Base-by-base conservation (phyloP, 768 basidiomycete genomes). In the Royoungia palumana region DNA sequence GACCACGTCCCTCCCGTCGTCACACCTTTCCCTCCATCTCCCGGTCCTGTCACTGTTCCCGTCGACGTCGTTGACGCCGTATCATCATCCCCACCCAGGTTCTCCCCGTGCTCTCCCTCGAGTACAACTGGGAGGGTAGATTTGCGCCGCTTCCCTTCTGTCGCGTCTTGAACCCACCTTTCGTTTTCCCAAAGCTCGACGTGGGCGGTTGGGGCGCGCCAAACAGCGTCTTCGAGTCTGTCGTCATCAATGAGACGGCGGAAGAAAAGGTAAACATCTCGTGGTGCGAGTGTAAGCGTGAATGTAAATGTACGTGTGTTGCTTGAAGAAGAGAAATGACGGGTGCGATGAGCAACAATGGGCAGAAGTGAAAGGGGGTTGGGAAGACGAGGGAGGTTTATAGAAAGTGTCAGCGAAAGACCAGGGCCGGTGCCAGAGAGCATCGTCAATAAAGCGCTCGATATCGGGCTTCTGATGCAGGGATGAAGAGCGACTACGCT, bases 111-210 rank as follows among this genome's bases (percentile, higher is more conserved):
- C 3, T 50, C 54, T 21, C 53, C 45, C 1, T 54, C 53, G 8
- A 38, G 39, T 1, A 51, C 37, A 24, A 49, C 28, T 14, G 28
- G 30, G 2, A 51, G 46, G 21, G 35, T 21, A 0, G 57, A 48
- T 40, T 34, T 54, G 8, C 50, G 44, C 7, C 44, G 46, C 44
- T 48, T 51, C 27, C 10, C 19, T 6, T 61, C 49, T 0, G 37
- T 8, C 2, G 30, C 44, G 27, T 53, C 49, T 27, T 67, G 64
- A 30, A 65, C 61, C 69, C 77, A 83, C 16, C 89, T 74, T 62
- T 91, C 87, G 66, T 90, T 92, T 72, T 92, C 89, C 73, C 80
- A 91, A 20, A 91, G 61, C 64, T 88, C 85, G 14, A 91, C 86
- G 28, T 82, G 77, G 6, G 79, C 65, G 68, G 83, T 74, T 60